A percentile compares a stretch with the other conserved stretches of the same genome.
phyloP scores from a whole-genome alignment of 169 alveolate genomes.

The Cryptosporidium felis region DNA sequence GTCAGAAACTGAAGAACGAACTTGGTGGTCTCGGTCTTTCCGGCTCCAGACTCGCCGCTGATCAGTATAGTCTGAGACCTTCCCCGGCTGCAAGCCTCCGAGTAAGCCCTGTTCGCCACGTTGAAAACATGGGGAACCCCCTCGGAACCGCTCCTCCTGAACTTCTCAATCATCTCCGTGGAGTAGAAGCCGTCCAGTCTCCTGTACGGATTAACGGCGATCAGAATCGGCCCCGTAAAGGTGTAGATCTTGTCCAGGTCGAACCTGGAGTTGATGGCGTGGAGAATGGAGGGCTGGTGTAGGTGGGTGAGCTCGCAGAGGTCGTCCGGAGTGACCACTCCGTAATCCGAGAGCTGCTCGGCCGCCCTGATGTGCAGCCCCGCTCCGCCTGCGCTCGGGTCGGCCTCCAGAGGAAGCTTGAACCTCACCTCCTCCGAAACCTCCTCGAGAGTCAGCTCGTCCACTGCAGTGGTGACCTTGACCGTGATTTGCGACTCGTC shows the following conservation, averaged over 20 bases:
- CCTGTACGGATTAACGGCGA: constrained; percentile 97
- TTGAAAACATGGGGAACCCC: constrained; percentile 93
- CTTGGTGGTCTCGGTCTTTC: constrained; percentile 98
- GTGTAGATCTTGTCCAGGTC: constrained; percentile 91
- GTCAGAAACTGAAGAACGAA: constrained; percentile 94
- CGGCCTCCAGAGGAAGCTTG: constrained; percentile 7
- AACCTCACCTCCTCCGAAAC: constrained; percentile 34
- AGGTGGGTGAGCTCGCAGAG: constrained; percentile 87
- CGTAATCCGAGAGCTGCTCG: constrained; percentile 66
- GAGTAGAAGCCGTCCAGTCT: constrained; percentile 73
- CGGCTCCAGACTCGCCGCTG: constrained; percentile 99
- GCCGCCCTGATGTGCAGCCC: constrained; percentile 26
- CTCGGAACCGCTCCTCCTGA: not conserved
- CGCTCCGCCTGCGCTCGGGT: not conserved
- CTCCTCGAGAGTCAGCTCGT: constrained; percentile 47
- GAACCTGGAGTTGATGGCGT: constrained; percentile 90
- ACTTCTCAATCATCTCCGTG: constrained; percentile 73
- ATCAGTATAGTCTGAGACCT: constrained; percentile 93
- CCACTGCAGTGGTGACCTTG: constrained; percentile 20
- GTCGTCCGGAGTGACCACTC: constrained; percentile 83
- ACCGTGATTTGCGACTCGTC: constrained; percentile 1
- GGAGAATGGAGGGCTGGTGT: constrained; percentile 92
- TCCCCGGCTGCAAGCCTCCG: constrained; percentile 86
- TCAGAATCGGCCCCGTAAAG: constrained; percentile 95
- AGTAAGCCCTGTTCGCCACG: constrained; percentile 92